Percentiles rank a stretch among this genome's conserved stretches.
Conservation (phyloP, 805 yeast species). For the Monosporozyma yasuniensis region DNA sequence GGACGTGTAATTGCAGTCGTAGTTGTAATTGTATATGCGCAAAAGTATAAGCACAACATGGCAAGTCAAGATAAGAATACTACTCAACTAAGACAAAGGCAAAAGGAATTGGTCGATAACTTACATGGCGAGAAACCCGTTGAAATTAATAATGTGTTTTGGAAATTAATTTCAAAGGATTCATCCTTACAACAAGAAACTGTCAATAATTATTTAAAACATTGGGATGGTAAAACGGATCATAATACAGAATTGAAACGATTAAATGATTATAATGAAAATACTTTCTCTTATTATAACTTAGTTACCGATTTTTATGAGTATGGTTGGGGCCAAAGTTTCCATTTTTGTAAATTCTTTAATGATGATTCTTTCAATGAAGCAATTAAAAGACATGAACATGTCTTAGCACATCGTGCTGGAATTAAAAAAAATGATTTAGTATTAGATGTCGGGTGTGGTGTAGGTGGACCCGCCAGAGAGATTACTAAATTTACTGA, state of each 20-base stretch:
- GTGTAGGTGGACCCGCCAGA: constrained; percentile 99
- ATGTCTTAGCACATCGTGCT: constrained; percentile 82
- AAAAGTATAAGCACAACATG: no score
- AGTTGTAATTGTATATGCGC: no score
- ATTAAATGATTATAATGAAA: constrained; percentile 75
- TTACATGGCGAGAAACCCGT: constrained; percentile 72
- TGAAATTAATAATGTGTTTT: constrained; percentile 51
- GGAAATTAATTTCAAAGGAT: constrained; percentile 71
- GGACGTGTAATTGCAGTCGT: no score
- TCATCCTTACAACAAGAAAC: constrained; percentile 75
- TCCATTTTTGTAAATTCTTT: constrained; percentile 94
- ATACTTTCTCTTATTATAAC: constrained; percentile 93
- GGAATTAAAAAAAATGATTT: constrained; percentile 69
- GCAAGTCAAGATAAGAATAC: neutral
- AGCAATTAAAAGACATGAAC: constrained; percentile 96
- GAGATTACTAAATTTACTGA: constrained; percentile 89
- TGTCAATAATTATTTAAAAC: constrained; percentile 82
- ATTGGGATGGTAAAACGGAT: constrained; percentile 90
- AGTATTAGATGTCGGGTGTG: constrained; percentile 97
- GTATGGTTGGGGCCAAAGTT: constrained; percentile 98
- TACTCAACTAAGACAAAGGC: constrained; percentile 30
- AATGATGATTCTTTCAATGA: constrained; percentile 88
- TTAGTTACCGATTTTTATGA: constrained; percentile 96
- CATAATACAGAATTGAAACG: constrained; percentile 62
- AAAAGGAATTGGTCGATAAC: constrained; percentile 64